Percentiles rank a stretch among this genome's conserved stretches.
These are phyloP conservation scores for Aspergillus pseudotamarii DNA, from an alignment of 2,329 filamentous ascomycete genomes.

Conservation along the genomic window DNA sequence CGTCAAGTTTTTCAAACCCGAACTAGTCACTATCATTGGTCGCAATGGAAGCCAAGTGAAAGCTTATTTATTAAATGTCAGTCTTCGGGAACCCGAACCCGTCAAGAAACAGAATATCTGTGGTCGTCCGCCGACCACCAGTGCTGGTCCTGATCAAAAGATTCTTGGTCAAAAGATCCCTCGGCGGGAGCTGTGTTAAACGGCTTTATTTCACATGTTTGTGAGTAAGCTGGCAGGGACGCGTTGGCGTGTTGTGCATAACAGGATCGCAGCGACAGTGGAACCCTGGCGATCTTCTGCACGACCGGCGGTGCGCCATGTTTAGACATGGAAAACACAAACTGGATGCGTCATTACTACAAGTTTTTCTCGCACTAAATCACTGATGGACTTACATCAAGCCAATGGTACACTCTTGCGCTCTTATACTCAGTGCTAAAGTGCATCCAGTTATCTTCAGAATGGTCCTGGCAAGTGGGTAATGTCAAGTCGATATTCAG, in stretches of 20 bases:
- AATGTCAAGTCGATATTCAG: slow-evolving; percentile 14
- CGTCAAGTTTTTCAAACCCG: not conserved
- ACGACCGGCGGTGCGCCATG: slow-evolving; percentile 4
- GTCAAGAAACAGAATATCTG: not conserved
- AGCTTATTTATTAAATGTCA: not conserved
- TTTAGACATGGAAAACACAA: slow-evolving; percentile 12
- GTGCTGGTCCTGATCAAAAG: not conserved
- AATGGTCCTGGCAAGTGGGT: slow-evolving; percentile 15
- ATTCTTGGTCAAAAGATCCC: not conserved
- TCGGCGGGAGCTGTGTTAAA: not conserved
- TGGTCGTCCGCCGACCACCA: not conserved
- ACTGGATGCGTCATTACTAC: slow-evolving; percentile 7
- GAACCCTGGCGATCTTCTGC: slow-evolving; percentile 11
- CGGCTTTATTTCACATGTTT: not conserved
- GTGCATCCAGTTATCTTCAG: slow-evolving; percentile 13
- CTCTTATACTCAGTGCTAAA: slow-evolving; percentile 18
- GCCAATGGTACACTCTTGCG: slow-evolving; percentile 15
- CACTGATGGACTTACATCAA: slow-evolving; percentile 16
- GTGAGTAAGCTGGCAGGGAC: slow-evolving; percentile 13
- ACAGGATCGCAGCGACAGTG: slow-evolving; percentile 18
- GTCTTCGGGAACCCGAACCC: not conserved
- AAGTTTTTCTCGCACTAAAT: not conserved
- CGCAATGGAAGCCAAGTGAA: not conserved
- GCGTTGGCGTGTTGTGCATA: slow-evolving; percentile 17
- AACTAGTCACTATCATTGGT: not conserved